A percentile compares a stretch with the other conserved stretches of the same genome.
Conservation (phyloP, 371 early-diverging fungal genomes). For the Thermomucor indicae-seudaticae region DNA sequence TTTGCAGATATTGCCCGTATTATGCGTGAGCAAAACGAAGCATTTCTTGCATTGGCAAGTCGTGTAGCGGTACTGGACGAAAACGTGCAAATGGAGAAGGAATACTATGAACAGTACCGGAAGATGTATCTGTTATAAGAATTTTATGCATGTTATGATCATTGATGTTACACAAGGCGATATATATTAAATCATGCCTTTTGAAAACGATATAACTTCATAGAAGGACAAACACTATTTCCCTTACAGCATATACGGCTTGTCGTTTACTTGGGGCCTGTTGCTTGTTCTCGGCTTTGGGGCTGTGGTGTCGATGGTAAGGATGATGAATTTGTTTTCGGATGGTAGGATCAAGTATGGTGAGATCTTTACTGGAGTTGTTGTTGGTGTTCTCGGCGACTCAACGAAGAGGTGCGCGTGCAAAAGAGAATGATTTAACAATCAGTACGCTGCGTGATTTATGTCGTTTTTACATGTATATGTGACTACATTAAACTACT, state of each 20-base stretch:
- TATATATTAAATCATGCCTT: neutral
- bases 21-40: slow-evolving; percentile 58
- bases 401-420: neutral
- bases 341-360: neutral
- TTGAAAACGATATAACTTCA: neutral
- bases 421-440: slow-evolving; percentile 2
- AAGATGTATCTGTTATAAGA: slow-evolving; percentile 15
- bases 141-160: neutral
- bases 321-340: neutral
- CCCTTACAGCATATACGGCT: neutral
- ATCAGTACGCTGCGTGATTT: too few species aligned
- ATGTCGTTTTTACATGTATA: too few species aligned
- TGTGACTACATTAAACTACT: neutral
- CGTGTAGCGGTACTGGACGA: slow-evolving; percentile 62
- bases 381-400: neutral
- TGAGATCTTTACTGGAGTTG: neutral
- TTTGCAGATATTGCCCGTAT: slow-evolving; percentile 49
- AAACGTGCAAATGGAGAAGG: slow-evolving; percentile 44
- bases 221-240: neutral
- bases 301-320: slow-evolving; percentile 1
- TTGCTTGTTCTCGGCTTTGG: slow-evolving; percentile 1
- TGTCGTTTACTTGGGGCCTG: neutral
- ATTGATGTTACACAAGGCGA: neutral
- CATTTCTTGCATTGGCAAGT: slow-evolving; percentile 58
- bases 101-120: slow-evolving; percentile 29